Base-by-base conservation (phyloP, 164 flowering plant genomes). In the Aristolochia californica region DNA sequence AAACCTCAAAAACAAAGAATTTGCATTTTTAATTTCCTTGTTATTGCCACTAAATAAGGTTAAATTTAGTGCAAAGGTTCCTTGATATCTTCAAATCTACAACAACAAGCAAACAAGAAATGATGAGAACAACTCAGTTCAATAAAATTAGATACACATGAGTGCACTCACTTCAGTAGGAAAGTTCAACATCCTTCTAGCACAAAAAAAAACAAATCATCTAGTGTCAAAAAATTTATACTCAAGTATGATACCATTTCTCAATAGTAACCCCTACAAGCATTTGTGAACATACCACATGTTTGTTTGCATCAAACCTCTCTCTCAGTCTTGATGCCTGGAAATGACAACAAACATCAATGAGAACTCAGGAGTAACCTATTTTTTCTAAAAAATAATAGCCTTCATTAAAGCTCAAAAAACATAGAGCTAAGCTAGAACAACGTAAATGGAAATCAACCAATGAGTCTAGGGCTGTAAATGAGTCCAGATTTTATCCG, bases 291-390 rank as follows among this genome's bases (percentile, higher is more conserved):
- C 81, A 49, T 65, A 89, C 99, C 96, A 89, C 88, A 60, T 84
- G 68, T 65, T 72, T 81, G 74, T 89, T 85, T 52, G 82, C 83
- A 8, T 89, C 91, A 63, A 93, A 93, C 66, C 61, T 79, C 62
- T 78, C 84, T 53, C 99, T 83, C 48, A 93, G 76, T 11, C 74
- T 76, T 13, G 78, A 74, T 2, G 96, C 99, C 99, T 89, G 76
- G 38, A 68, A 74, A 22, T 57, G 21, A 67, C 26, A 50, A 54
- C 8, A 22, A 53, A n/a, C 12, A 47, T 26, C 17, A 24, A 8
- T 17, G 44, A 57, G 14, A 21, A 40, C 18, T 5, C 13, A 5
- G n/a, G n/a, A 20, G 22, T 17, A 14, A 20, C 50, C 18, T 4
- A 47, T 17, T 47, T 20, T 8, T 47, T 5, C 50, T 17, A 20